Evolutionary conservation across 106 monocot species (phyloP).

Genomic region (Dendrobium chrysotoxum): DNA sequence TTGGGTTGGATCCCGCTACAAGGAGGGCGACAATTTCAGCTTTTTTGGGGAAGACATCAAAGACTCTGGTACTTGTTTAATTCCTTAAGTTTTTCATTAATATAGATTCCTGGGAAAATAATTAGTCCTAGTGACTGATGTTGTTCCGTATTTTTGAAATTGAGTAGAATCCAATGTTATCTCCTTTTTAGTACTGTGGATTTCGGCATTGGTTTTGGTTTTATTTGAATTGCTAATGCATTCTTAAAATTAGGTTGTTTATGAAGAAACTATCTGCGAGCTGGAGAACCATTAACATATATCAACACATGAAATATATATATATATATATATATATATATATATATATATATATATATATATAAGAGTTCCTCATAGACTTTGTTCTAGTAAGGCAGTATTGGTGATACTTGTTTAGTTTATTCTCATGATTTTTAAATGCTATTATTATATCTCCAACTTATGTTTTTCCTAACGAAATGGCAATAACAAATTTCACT

Average conservation of each 20-base stretch:
- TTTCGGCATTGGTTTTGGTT: background rate
- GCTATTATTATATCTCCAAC: too few relatives aligned
- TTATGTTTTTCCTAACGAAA: too few relatives aligned
- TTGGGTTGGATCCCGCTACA: slow-evolving; percentile 31
- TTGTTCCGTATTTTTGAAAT: background rate
- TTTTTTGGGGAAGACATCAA: slow-evolving; percentile 52
- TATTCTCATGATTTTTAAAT: too few relatives aligned
- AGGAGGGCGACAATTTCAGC: slow-evolving; percentile 33
- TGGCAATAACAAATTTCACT: too few relatives aligned
- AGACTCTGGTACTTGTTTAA: slow-evolving; percentile 40
- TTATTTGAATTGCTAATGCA: background rate
- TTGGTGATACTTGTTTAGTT: too few relatives aligned
- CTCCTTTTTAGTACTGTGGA: background rate
- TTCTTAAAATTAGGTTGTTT: background rate
- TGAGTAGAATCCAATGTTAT: background rate
- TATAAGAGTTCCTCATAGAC: too few relatives aligned
- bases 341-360: too few relatives aligned
- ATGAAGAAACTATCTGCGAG: background rate
- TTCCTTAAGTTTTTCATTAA: background rate
- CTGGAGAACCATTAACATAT: background rate
- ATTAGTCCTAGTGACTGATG: background rate
- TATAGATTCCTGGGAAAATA: background rate
- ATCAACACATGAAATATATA: too few relatives aligned
- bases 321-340: too few relatives aligned
- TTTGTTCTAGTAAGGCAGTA: too few relatives aligned